Percentiles rank a stretch among this genome's conserved stretches.
These are phyloP conservation scores for Oryza meyeriana DNA, from an alignment of 176 grass and related monocot genomes.

Conservation along the genomic window DNA sequence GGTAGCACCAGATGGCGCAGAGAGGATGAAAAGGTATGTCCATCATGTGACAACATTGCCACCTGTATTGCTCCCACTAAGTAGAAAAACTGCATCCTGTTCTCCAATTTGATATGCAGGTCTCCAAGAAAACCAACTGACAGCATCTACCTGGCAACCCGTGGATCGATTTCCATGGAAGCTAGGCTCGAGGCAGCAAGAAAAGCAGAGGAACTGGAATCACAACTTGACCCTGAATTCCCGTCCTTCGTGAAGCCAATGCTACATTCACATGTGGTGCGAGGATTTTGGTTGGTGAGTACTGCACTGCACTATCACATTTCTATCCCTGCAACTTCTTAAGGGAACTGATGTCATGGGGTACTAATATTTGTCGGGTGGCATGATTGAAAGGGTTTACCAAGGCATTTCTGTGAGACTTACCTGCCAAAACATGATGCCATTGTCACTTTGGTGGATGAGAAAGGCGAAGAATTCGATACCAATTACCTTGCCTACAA, in stretches of 20 bases:
- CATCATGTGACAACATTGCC: slow-evolving; percentile 11
- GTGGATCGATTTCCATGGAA: slow-evolving; percentile 51
- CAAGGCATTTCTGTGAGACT: slow-evolving; percentile 60
- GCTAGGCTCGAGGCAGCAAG: slow-evolving; percentile 50
- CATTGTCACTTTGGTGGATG: slow-evolving; percentile 64
- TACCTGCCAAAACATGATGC: slow-evolving; percentile 62
- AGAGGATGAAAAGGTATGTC: slow-evolving; percentile 49
- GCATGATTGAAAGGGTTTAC: slow-evolving; percentile 46
- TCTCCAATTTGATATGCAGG: slow-evolving; percentile 18
- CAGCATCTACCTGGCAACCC: slow-evolving; percentile 45
- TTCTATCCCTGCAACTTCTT: neutral
- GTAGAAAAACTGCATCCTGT: slow-evolving; percentile 7
- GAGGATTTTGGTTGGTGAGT: slow-evolving; percentile 82
- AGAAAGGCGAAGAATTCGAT: slow-evolving; percentile 51
- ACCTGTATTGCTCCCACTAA: slow-evolving; percentile 1
- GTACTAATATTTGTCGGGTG: slow-evolving; percentile 7
- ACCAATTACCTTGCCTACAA: slow-evolving; percentile 72
- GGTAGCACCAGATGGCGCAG: slow-evolving; percentile 27
- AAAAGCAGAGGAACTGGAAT: slow-evolving; percentile 74
- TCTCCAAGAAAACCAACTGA: slow-evolving; percentile 45
- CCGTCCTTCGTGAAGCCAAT: slow-evolving; percentile 76
- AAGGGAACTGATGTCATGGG: neutral
- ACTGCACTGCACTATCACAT: neutral
- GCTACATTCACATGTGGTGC: slow-evolving; percentile 72
- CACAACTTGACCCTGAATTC: slow-evolving; percentile 45